These are phyloP conservation scores for Chaetomium strumarium DNA, from an alignment of 2,329 filamentous ascomycete genomes.

Conservation along the genomic window DNA sequence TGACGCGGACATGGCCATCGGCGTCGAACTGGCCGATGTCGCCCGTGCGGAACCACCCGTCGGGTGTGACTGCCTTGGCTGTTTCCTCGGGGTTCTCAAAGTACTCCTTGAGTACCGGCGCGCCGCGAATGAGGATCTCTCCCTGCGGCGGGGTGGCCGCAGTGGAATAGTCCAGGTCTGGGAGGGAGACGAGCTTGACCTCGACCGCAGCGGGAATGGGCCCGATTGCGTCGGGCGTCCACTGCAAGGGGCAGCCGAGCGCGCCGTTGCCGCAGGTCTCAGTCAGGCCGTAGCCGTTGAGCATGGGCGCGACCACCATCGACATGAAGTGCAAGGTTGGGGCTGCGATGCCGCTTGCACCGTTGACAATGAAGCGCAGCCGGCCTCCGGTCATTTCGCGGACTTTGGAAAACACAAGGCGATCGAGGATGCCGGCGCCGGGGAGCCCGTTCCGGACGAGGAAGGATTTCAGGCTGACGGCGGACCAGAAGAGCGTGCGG, in stretches of 20 bases:
- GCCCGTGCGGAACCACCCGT: constrained; percentile 96
- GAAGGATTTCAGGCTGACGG: constrained; percentile 53
- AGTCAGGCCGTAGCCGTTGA: constrained; percentile 88
- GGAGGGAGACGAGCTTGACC: constrained; percentile 84
- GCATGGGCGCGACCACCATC: constrained; percentile 88
- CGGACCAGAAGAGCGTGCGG: constrained; percentile 71
- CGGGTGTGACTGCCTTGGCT: constrained; percentile 65
- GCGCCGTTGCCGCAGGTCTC: constrained; percentile 83
- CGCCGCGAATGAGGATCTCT: constrained; percentile 84
- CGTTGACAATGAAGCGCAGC: constrained; percentile 87
- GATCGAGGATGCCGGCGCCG: constrained; percentile 65
- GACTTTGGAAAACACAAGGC: constrained; percentile 84
- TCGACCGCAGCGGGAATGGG: constrained; percentile 73
- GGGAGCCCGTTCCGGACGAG: constrained; percentile 56
- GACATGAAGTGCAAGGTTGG: constrained; percentile 89
- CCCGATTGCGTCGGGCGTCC: constrained; percentile 70
- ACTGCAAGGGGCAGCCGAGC: constrained; percentile 79
- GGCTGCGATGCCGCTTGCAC: constrained; percentile 82
- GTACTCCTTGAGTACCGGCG: constrained; percentile 69
- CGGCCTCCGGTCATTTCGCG: constrained; percentile 83
- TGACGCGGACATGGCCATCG: constrained; percentile 75
- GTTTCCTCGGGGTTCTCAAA: constrained; percentile 85
- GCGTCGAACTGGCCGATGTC: constrained; percentile 87
- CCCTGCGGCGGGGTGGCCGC: constrained; percentile 76
- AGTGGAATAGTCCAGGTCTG: constrained; percentile 79